Conservation (phyloP, 805 yeast genomes). For the Candida argentea region DNA sequence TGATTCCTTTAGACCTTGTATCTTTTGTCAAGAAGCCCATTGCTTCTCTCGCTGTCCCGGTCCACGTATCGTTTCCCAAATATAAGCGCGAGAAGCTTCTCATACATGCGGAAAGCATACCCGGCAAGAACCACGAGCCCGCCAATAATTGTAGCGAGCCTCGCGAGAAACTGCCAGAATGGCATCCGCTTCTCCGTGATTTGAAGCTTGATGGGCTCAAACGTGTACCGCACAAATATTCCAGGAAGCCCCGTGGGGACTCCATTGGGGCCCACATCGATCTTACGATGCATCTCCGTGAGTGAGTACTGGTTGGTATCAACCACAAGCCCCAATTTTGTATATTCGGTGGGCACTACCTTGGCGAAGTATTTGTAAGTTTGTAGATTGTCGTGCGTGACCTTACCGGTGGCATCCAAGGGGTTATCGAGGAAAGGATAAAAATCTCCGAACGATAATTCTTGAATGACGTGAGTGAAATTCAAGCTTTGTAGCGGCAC, state of each 20-base stretch:
- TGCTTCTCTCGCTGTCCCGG: conserved; percentile 36
- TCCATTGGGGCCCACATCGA: conserved; percentile 7
- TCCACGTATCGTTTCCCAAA: conserved; percentile 50
- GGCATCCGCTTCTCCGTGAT: conserved; percentile 65
- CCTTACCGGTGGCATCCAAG: conserved; percentile 65
- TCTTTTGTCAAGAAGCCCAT: conserved; percentile 21
- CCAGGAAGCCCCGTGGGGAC: conserved; percentile 50
- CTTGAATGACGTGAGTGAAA: conserved; percentile 77
- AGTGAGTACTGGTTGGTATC: conserved; percentile 84
- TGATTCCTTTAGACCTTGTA: too few species aligned
- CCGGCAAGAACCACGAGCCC: conserved; percentile 66
- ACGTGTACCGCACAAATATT: conserved; percentile 71
- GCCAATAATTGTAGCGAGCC: conserved; percentile 73
- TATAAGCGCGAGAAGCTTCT: conserved; percentile 37
- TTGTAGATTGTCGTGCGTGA: conserved; percentile 38
- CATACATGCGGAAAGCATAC: conserved; percentile 52
- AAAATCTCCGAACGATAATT: conserved; percentile 84
- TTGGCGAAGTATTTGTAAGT: conserved; percentile 58
- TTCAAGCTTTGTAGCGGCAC: conserved; percentile 47
- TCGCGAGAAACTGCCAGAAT: conserved; percentile 66
- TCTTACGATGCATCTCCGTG: conserved; percentile 36
- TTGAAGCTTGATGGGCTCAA: conserved; percentile 73
- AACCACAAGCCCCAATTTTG: conserved; percentile 57
- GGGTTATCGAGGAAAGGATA: conserved; percentile 83
- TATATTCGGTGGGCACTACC: conserved; percentile 77